Evolutionary conservation across 1,284 basidiomycete genomes (phyloP), one percentile per base, ranked within the genome.

Genomic region (Anthracocystis panici-leucophaei): DNA sequence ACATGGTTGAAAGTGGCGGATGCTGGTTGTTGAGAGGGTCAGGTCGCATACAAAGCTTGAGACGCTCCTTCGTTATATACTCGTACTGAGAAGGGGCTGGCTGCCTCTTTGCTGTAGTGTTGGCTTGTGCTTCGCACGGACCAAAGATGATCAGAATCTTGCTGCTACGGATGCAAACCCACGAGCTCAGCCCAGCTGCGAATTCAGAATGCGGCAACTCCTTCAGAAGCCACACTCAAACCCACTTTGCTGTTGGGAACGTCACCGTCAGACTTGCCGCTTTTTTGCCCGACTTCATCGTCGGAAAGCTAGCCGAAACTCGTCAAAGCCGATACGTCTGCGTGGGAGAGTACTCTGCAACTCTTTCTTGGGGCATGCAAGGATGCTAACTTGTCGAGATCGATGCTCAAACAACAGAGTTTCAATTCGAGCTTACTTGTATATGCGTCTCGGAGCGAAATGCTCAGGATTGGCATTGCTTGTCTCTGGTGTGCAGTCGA

Each of bases 1-100:
- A 67, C 76, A 80, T 78, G 21, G 46, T 61, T 44, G 40, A 50
- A 20, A 35, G 16, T n/a, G 27, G 29, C 11, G 48, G 4, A 12
- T 8, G 49, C 14, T 33, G 8, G 49, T 35, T 16, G 49, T 29
- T 42, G 25, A 20, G 14, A 38, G 35, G 14, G 35, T 38, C 35
- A 14, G 35, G 10, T 12, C 35, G 35, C 35, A 38, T 16, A 38
- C 5, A 16, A 3, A 6, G 35, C 11, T 38, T 16, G 35, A 38
- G 35, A 16, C 35, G 14, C 12, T 38, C 35, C 35, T 38, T 38
- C 4, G 14, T 38, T 38, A 38, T 38, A 38, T 27, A 27, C 27
- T 27, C 7, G 27, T 38, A 38, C 35, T 38, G 35, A 38, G 14
- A 16, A 38, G 35, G 12, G 35, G 35, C 35, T 16, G 35, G 35